Percentiles rank a stretch among this genome's conserved stretches.
phyloP scores from a whole-genome alignment of 371 early-diverging fungal species.

The Rhizopus sp. region DNA sequence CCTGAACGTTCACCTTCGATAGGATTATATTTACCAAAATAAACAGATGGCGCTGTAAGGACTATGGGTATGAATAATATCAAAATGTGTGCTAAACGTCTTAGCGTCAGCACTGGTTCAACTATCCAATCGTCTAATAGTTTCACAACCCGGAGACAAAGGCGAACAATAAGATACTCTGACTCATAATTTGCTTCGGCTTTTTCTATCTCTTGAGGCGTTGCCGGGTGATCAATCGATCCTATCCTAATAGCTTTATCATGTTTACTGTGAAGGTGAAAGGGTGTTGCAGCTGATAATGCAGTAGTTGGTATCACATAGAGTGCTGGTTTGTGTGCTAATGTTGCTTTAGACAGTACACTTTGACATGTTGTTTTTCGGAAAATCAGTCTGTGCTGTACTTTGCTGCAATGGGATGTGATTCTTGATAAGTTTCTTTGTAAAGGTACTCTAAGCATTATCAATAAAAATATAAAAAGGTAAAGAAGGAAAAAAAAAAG shows the following conservation, averaged over 20 bases:
- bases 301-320: background rate
- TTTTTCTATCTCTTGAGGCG: conserved; percentile 36
- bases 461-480: conserved; percentile 2
- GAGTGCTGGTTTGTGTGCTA: background rate
- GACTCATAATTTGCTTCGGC: conserved; percentile 18
- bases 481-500: no score
- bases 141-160: conserved; percentile 29
- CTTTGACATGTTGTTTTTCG: conserved; percentile 1
- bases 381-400: background rate
- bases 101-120: conserved; percentile 58
- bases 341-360: background rate
- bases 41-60: conserved; percentile 52
- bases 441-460: conserved; percentile 6
- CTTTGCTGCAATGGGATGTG: background rate
- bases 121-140: conserved; percentile 52
- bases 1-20: conserved; percentile 60
- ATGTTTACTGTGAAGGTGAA: conserved; percentile 4
- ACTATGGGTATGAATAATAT: conserved; percentile 69
- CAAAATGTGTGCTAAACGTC: conserved; percentile 60
- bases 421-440: background rate
- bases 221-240: conserved; percentile 6
- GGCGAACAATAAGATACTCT: conserved; percentile 16
- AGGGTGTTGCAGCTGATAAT: background rate
- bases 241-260: conserved; percentile 12
- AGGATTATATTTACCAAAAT: conserved; percentile 53